Percentiles rank a stretch among this genome's conserved stretches.
Evolutionary conservation across 1,139 yeast genomes (phyloP).

Genomic region (Kluyveromyces sp.): DNA sequence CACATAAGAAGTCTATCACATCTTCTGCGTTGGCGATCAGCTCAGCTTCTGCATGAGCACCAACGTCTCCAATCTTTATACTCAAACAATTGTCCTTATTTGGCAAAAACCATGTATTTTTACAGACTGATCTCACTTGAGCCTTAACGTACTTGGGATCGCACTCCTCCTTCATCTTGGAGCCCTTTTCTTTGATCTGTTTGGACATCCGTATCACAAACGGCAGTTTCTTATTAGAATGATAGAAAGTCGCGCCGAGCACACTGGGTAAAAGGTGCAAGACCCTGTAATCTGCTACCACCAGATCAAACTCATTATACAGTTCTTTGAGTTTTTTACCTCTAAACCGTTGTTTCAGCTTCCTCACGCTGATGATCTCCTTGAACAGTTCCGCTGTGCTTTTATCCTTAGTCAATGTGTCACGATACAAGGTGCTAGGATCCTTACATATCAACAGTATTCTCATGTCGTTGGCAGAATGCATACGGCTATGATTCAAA

Average conservation of each 20-base stretch:
- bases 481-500: constrained; percentile 42
- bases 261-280: constrained; percentile 51
- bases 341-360: constrained; percentile 42
- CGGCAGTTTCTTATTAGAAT: constrained; percentile 55
- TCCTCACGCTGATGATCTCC: constrained; percentile 51
- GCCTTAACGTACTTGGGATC: constrained; percentile 54
- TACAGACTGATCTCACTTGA: constrained; percentile 55
- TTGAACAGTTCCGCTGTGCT: constrained; percentile 54
- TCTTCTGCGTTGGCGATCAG: constrained; percentile 50
- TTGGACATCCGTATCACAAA: constrained; percentile 59
- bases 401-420: constrained; percentile 37
- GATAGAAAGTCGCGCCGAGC: constrained; percentile 51
- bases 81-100: constrained; percentile 42
- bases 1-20: constrained; percentile 45
- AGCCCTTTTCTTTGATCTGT: constrained; percentile 37
- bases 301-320: constrained; percentile 55
- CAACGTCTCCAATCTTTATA: constrained; percentile 46
- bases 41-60: constrained; percentile 37
- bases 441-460: constrained; percentile 62
- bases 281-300: constrained; percentile 59
- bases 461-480: constrained; percentile 41
- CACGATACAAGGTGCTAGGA: constrained; percentile 52
- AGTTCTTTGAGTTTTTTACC: constrained; percentile 42
- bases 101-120: constrained; percentile 54
- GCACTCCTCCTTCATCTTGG: constrained; percentile 24